Evolutionary conservation across 1,284 basidiomycete species (phyloP).

Genomic region (Mycocalia duriaeana): DNA sequence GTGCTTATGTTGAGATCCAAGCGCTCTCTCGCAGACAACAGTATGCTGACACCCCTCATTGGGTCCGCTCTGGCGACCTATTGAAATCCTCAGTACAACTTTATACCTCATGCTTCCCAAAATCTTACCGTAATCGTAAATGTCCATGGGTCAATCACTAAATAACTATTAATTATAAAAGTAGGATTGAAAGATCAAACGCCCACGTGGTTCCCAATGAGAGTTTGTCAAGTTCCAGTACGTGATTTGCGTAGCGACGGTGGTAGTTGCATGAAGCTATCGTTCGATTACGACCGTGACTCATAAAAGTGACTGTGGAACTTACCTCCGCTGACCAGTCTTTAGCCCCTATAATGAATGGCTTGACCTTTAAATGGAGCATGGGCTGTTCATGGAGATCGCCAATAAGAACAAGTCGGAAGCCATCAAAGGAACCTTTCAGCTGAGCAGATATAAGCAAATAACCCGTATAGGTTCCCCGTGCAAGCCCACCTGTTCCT

Average conservation of each 20-base stretch:
- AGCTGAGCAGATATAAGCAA: conserved; percentile 51
- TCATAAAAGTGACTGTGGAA: neutral
- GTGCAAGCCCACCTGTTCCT: conserved; percentile 75
- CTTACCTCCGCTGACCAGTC: conserved; percentile 93
- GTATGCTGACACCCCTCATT: conserved; percentile 19
- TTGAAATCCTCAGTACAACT: too few species aligned
- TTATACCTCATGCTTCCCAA: too few species aligned
- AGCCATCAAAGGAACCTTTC: conserved; percentile 81
- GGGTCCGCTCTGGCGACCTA: too few species aligned
- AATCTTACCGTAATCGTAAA: conserved; percentile 72
- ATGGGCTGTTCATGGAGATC: conserved; percentile 95
- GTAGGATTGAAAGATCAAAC: too few species aligned
- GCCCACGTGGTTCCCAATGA: conserved; percentile 94
- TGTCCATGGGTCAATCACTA: conserved; percentile 96
- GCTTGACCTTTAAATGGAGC: conserved; percentile 83
- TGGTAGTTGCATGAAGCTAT: conserved; percentile 79
- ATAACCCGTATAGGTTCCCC: too few species aligned
- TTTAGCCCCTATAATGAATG: conserved; percentile 79
- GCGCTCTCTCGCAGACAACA: conserved; percentile 80
- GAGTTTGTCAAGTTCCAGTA: conserved; percentile 98
- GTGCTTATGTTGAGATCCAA: conserved; percentile 92
- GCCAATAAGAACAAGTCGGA: conserved; percentile 91
- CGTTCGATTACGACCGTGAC: conserved; percentile 5
- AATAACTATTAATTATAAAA: too few species aligned
- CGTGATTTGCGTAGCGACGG: conserved; percentile 79